These are phyloP conservation scores for Graphilbum sp. DNA, from an alignment of 2,329 filamentous ascomycete species.

Conservation along the genomic window DNA sequence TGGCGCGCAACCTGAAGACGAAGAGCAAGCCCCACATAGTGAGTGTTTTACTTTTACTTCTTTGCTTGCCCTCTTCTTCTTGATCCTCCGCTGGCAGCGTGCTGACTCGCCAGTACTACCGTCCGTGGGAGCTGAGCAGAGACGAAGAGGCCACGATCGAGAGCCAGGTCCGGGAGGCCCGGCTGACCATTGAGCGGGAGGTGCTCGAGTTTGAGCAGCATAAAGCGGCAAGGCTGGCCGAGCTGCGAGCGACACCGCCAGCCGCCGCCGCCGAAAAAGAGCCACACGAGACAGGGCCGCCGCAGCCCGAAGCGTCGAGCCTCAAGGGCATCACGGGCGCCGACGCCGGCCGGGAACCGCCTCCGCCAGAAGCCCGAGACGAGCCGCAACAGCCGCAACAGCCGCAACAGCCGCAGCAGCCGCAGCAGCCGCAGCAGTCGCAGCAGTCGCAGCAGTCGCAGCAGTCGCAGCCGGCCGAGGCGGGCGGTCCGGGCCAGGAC, in stretches of 20 bases:
- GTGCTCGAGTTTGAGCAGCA: slow-evolving; percentile 40
- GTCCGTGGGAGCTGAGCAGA: slow-evolving; percentile 59
- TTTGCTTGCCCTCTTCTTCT: neutral
- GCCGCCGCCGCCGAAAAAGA: slow-evolving; percentile 9
- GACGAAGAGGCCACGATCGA: slow-evolving; percentile 57
- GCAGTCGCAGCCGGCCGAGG: no score
- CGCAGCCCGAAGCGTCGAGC: no score
- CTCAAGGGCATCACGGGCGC: no score
- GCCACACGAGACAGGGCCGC: no score
- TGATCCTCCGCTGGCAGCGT: neutral
- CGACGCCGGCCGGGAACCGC: no score
- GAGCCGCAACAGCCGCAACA: no score
- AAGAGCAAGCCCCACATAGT: slow-evolving; percentile 57
- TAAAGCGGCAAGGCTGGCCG: slow-evolving; percentile 25
- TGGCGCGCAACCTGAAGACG: slow-evolving; percentile 60
- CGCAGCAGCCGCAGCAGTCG: no score
- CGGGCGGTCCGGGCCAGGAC: no score
- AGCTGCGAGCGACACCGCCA: slow-evolving; percentile 15
- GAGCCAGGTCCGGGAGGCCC: slow-evolving; percentile 49
- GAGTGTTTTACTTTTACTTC: slow-evolving; percentile 18
- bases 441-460: no score
- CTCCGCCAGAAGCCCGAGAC: no score
- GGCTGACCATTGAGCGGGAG: slow-evolving; percentile 49
- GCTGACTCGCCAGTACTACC: slow-evolving; percentile 49
- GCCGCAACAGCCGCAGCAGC: no score